Evolutionary conservation across 805 yeast genomes (phyloP).

Genomic region (Candida railenensis): DNA sequence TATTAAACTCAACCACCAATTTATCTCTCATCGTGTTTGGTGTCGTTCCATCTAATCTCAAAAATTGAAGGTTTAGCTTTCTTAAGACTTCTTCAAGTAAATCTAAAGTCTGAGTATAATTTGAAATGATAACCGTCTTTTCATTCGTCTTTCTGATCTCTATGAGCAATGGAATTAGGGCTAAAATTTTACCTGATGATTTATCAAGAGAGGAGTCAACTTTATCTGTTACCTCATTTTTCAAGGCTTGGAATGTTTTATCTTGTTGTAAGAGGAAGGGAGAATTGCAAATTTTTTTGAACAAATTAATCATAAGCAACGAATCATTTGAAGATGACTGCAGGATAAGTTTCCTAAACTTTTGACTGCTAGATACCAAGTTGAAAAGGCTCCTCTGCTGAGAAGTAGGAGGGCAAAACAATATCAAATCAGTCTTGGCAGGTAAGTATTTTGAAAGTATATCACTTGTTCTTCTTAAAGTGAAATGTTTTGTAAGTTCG

Average conservation of each 20-base stretch:
- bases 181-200: constrained; percentile 62
- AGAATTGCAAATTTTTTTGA: constrained; percentile 82
- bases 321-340: constrained; percentile 38
- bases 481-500: constrained; percentile 60
- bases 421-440: constrained; percentile 67
- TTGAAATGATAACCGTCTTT: constrained; percentile 82
- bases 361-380: constrained; percentile 41
- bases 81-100: constrained; percentile 59
- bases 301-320: constrained; percentile 66
- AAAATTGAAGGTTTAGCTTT: constrained; percentile 48
- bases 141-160: constrained; percentile 51
- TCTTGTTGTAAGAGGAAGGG: constrained; percentile 63
- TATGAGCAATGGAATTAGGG: constrained; percentile 55
- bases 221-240: constrained; percentile 6
- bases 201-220: constrained; percentile 15
- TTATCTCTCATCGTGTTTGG: constrained; percentile 63
- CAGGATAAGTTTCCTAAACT: constrained; percentile 29
- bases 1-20: constrained; percentile 70
- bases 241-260: constrained; percentile 27
- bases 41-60: constrained; percentile 83
- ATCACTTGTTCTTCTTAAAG: constrained; percentile 68
- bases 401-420: constrained; percentile 75
- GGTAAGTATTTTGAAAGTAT: constrained; percentile 61
- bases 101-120: constrained; percentile 85
- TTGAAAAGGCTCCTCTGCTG: constrained; percentile 58